Conservation (phyloP, 78 protist species). For the Protostelium mycophagum region DNA sequence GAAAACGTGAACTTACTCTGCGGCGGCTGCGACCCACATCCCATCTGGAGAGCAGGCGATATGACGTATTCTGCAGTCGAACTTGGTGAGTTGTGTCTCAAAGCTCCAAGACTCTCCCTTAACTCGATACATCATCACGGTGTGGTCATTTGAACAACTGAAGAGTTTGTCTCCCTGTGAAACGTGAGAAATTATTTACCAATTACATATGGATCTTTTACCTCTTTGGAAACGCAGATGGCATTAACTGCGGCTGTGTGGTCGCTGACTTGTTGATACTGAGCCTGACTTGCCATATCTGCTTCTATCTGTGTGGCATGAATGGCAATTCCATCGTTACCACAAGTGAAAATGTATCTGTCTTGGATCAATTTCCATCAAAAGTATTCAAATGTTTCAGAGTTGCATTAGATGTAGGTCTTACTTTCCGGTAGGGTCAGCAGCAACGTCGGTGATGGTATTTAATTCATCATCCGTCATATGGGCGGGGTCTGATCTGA, state of each 20-base stretch:
- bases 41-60: not conserved
- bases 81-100: not conserved
- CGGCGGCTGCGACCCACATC: not conserved
- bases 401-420: too few relatives aligned
- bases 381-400: too few relatives aligned
- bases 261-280: not conserved
- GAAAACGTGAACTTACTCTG: not conserved
- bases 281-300: not conserved
- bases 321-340: not conserved
- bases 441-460: not conserved
- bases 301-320: not conserved
- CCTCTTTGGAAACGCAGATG: not conserved
- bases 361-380: not conserved
- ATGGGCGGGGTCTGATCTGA: not conserved
- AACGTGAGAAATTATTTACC: too few relatives aligned
- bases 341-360: not conserved
- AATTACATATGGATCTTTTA: not conserved
- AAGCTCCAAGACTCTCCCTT: not conserved
- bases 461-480: not conserved
- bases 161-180: not conserved
- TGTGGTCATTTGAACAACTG: not conserved
- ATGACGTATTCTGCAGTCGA: not conserved
- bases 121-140: not conserved
- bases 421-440: not conserved
- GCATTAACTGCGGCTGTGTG: not conserved